These are phyloP conservation scores for Iris macrosiphon DNA, from an alignment of 106 monocot genomes.

Conservation along the genomic window DNA sequence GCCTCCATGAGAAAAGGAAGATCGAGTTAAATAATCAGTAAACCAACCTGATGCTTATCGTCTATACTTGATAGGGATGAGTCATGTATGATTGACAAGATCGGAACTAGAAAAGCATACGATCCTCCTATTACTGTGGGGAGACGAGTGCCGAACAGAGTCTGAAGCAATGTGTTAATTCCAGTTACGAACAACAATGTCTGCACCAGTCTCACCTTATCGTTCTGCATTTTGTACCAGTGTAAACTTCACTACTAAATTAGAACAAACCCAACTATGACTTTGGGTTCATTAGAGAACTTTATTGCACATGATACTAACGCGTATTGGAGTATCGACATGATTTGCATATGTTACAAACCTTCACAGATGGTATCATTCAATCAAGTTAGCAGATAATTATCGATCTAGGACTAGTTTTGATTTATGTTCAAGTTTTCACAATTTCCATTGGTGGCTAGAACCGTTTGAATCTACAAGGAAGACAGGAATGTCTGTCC, in stretches of 20 bases:
- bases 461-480: too few relatives aligned
- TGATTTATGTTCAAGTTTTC: too few relatives aligned
- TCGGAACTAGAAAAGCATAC: slow-evolving; percentile 76
- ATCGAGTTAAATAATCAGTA: neutral
- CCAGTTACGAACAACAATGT: slow-evolving; percentile 87
- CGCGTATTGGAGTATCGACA: neutral
- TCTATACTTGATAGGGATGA: slow-evolving; percentile 33
- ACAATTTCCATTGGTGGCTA: too few relatives aligned
- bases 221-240: slow-evolving; percentile 45
- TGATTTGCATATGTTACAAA: too few relatives aligned
- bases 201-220: slow-evolving; percentile 86
- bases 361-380: too few relatives aligned
- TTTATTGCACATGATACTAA: neutral
- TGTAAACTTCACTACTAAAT: too few relatives aligned
- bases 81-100: slow-evolving; percentile 81
- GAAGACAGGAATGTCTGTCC: too few relatives aligned
- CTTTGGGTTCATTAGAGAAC: too few relatives aligned
- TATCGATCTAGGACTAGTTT: too few relatives aligned
- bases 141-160: slow-evolving; percentile 87
- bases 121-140: slow-evolving; percentile 84
- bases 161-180: slow-evolving; percentile 88
- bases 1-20: neutral
- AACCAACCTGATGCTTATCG: slow-evolving; percentile 59
- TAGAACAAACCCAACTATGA: neutral
- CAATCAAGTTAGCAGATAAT: too few relatives aligned